A percentile compares a stretch with the other conserved stretches of the same genome.
Conservation (phyloP, 2,329 filamentous ascomycete species). For the Scedosporium boydii region DNA sequence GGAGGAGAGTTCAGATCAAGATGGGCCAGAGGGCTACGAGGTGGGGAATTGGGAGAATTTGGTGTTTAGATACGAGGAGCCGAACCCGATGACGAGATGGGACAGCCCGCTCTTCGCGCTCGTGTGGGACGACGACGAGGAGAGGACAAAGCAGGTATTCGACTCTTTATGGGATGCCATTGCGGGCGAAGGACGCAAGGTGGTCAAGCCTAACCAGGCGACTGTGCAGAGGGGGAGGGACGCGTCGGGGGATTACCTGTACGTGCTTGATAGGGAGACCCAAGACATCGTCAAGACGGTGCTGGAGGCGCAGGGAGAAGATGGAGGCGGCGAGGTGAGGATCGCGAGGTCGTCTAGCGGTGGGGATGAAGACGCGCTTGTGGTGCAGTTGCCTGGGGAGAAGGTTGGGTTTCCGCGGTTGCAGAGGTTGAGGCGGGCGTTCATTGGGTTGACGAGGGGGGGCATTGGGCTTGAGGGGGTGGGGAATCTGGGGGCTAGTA, state of each 20-base stretch:
- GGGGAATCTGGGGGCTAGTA: slow-evolving; percentile 41
- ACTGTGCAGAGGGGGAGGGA: slow-evolving; percentile 57
- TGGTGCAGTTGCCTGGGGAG: slow-evolving; percentile 56
- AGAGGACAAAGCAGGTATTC: slow-evolving; percentile 45
- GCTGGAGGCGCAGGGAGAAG: slow-evolving; percentile 58
- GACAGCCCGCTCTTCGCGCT: slow-evolving; percentile 75
- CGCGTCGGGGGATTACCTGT: slow-evolving; percentile 64
- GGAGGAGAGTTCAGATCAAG: slow-evolving; percentile 3
- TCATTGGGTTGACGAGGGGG: slow-evolving; percentile 64
- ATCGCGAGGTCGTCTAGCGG: slow-evolving; percentile 21
- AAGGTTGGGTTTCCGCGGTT: slow-evolving; percentile 64
- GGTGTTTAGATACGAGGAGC: slow-evolving; percentile 76
- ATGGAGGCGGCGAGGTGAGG: slow-evolving; percentile 50
- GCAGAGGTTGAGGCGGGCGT: slow-evolving; percentile 68
- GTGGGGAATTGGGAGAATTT: slow-evolving; percentile 65
- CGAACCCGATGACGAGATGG: slow-evolving; percentile 77
- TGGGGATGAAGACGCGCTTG: slow-evolving; percentile 24
- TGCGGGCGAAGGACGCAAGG: slow-evolving; percentile 51
- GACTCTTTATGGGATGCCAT: slow-evolving; percentile 68
- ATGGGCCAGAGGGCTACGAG: slow-evolving; percentile 35
- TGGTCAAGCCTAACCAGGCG: slow-evolving; percentile 64
- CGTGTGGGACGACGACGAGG: slow-evolving; percentile 62
- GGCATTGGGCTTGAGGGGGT: slow-evolving; percentile 51
- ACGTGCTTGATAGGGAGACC: slow-evolving; percentile 69
- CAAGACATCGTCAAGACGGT: slow-evolving; percentile 66